phyloP scores from a whole-genome alignment of 495 filamentous ascomycete genomes.

The Penicillium paradoxum region DNA sequence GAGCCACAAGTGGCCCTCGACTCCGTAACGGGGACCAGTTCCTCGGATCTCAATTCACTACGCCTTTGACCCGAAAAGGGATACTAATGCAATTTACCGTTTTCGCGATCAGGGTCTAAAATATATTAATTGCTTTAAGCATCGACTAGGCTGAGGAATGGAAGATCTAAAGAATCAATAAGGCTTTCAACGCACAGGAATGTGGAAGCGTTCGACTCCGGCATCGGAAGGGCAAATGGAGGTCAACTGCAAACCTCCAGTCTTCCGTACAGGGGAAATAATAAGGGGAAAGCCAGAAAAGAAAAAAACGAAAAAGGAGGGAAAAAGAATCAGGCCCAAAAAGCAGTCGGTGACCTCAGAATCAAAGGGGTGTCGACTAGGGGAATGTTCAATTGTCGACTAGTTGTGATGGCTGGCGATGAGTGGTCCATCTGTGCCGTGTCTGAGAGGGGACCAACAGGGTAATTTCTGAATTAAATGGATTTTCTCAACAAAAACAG shows the following conservation, averaged over 20 bases:
- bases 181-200: slow-evolving; percentile 17
- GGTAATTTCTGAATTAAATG: too few species aligned
- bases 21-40: slow-evolving; percentile 42
- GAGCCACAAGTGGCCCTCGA: slow-evolving; percentile 17
- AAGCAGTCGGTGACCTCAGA: slow-evolving; percentile 23
- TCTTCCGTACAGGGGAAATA: not conserved
- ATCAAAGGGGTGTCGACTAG: slow-evolving; percentile 7
- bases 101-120: slow-evolving; percentile 9
- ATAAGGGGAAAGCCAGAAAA: not conserved
- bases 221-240: slow-evolving; percentile 29
- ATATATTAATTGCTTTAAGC: slow-evolving; percentile 8
- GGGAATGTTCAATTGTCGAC: slow-evolving; percentile 23
- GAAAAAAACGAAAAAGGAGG: too few species aligned
- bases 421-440: slow-evolving; percentile 27
- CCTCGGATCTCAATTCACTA: slow-evolving; percentile 21
- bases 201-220: slow-evolving; percentile 22
- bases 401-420: slow-evolving; percentile 1
- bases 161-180: slow-evolving; percentile 23
- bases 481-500: not conserved
- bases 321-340: slow-evolving; percentile 21
- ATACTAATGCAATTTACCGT: slow-evolving; percentile 1
- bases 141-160: slow-evolving; percentile 20
- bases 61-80: not conserved
- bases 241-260: too few species aligned
- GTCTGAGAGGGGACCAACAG: slow-evolving; percentile 10